Conservation (phyloP, 352 stramenopile genomes). For the Thalassiosira oceanica region DNA sequence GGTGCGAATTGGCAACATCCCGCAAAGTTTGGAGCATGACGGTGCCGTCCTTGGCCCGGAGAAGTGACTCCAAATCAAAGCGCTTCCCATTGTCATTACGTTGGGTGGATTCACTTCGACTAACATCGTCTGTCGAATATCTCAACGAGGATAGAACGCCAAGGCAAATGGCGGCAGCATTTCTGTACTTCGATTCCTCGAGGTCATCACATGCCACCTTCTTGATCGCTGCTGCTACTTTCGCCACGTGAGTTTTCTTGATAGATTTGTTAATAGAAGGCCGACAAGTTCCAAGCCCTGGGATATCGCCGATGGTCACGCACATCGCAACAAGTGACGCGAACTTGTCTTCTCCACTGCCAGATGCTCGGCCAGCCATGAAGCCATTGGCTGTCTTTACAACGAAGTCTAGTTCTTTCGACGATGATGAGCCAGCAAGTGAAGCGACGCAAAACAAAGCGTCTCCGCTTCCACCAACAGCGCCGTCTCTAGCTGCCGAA, state of each 20-base stretch:
- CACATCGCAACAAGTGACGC: slow-evolving; percentile 20
- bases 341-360: slow-evolving; percentile 22
- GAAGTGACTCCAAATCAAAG: slow-evolving; percentile 17
- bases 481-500: no score
- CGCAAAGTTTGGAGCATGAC: slow-evolving; percentile 26
- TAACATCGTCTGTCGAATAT: slow-evolving; percentile 2
- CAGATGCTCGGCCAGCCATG: not conserved
- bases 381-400: slow-evolving; percentile 14
- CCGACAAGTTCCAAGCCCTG: slow-evolving; percentile 17
- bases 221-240: slow-evolving; percentile 10
- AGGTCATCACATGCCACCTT: slow-evolving; percentile 15
- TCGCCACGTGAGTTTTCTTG: slow-evolving; percentile 33
- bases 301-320: slow-evolving; percentile 25
- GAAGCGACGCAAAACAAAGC: slow-evolving; percentile 26
- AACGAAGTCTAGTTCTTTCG: slow-evolving; percentile 17
- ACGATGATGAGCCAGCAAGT: slow-evolving; percentile 25
- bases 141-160: slow-evolving; percentile 41
- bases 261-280: slow-evolving; percentile 12
- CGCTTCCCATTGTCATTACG: slow-evolving; percentile 2
- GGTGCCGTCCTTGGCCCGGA: slow-evolving; percentile 43
- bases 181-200: slow-evolving; percentile 29
- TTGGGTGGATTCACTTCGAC: not conserved
- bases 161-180: slow-evolving; percentile 26
- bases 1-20: no score
- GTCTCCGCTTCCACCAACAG: no score